phyloP scores from a whole-genome alignment of 352 stramenopile species.

The Pilasporangium apinafurcum region DNA sequence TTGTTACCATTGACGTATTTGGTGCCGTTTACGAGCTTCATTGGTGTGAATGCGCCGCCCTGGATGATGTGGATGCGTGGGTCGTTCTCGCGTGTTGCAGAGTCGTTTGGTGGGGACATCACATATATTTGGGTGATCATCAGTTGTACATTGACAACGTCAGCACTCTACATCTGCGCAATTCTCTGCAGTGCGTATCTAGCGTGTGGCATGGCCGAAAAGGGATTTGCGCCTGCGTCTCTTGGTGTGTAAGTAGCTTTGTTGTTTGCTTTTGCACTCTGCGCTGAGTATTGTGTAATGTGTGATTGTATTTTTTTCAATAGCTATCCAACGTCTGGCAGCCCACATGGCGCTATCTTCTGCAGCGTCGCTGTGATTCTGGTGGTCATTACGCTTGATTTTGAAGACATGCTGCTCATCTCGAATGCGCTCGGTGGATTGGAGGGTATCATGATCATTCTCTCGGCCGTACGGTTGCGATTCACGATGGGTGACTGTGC shows the following conservation, averaged over 20 bases:
- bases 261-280: not conserved
- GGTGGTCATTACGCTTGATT: constrained; percentile 45
- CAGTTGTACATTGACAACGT: constrained; percentile 24
- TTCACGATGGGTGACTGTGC: constrained; percentile 22
- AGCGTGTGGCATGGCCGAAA: constrained; percentile 42
- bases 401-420: constrained; percentile 44
- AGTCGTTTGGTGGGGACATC: constrained; percentile 25
- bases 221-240: constrained; percentile 36
- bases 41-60: constrained; percentile 25
- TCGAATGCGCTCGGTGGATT: constrained; percentile 41
- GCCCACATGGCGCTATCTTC: constrained; percentile 36
- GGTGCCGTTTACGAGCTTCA: constrained; percentile 21
- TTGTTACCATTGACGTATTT: constrained; percentile 44
- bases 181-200: constrained; percentile 45
- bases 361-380: constrained; percentile 52
- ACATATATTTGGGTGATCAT: constrained; percentile 21
- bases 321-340: constrained; percentile 9
- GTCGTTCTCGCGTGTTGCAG: constrained; percentile 23
- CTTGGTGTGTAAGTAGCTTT: constrained; percentile 24
- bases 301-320: no score
- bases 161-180: constrained; percentile 36
- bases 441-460: constrained; percentile 31
- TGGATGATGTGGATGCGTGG: constrained; percentile 39
- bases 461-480: constrained; percentile 28
- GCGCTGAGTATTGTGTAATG: no score